phyloP scores from a whole-genome alignment of 2,329 filamentous ascomycete species.

The Pyricularia sp. region DNA sequence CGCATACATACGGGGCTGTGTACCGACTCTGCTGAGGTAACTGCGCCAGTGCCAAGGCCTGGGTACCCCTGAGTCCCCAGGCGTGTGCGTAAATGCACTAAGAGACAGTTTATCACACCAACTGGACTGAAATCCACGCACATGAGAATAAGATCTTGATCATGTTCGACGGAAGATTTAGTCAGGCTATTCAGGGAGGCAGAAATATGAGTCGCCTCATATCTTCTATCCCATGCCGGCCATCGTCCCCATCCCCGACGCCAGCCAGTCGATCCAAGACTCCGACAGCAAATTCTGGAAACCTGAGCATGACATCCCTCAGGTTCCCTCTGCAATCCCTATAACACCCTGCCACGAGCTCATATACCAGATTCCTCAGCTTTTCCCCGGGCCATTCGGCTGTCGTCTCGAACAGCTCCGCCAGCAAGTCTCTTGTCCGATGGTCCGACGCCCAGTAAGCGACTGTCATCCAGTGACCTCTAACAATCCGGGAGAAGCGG shows the following conservation, averaged over 20 bases:
- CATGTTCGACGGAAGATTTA: no score
- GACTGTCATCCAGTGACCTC: not conserved
- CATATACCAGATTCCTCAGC: not conserved
- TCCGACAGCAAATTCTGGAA: not conserved
- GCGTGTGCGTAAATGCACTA: no score
- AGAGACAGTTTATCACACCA: no score
- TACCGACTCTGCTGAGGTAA: no score
- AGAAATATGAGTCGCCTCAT: not conserved
- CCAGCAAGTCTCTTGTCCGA: constrained; percentile 1
- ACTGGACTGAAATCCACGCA: not conserved
- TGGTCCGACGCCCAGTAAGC: not conserved
- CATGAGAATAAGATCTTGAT: not conserved
- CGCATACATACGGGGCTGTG: no score
- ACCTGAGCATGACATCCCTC: not conserved
- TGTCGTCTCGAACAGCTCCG: constrained; percentile 1
- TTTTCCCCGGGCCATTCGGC: not conserved
- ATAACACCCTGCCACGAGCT: constrained; percentile 1
- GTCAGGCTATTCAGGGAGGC: not conserved
- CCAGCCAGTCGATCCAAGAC: constrained; percentile 1
- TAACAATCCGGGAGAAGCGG: not conserved
- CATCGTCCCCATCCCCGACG: not conserved
- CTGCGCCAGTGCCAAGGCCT: no score
- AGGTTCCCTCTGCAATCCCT: not conserved
- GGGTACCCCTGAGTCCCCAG: not conserved
- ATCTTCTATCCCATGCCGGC: not conserved